Base-by-base conservation (phyloP, 148 eudicot species). In the Rheum nobile region DNA sequence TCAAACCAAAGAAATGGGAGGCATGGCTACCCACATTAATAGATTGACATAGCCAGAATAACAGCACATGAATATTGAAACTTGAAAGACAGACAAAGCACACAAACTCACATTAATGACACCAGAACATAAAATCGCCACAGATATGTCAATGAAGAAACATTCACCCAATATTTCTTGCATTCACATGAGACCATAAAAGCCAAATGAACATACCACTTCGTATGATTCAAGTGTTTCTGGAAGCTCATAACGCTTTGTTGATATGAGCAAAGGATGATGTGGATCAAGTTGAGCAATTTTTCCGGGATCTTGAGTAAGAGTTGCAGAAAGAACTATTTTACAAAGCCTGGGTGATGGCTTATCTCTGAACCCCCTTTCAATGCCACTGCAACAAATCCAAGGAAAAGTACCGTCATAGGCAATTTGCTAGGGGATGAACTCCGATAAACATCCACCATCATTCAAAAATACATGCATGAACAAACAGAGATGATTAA, bases 281-380 rank as follows among this genome's bases (percentile, higher is more conserved):
- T 91, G 98, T 72, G 91, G 88, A 82, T 88, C 90, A 76, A 91
- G 98, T 80, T 86, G 95, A 72, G 88, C 82, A 81, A 94, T 89
- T 82, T 91, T 94, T 88, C 98, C 75, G 24, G 97, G 98, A 83
- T 94, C 97, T 79, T 89, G 92, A 47, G 97, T 94, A 65, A 94
- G 80, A 24, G 98, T 94, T 61, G 98, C 98, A 72, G 97, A 94
- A 71, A 94, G 86, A 80, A 94, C 88, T 94, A 94, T 89, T 82
- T 94, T 94, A 76, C 76, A 85, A 63, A 94, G 95, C 89, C 97
- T 88, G 63, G 97, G 98, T 72, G 72, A 80, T 50, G 83, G 75
- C 82, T 83, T 94, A 57, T 85, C 88, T 79, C 88, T 88, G 67
- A 89, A 89, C 17, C 96, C 95, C 80, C 97, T 89, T 77, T 94